Percentiles rank a stretch among this genome's conserved stretches.
Evolutionary conservation across 164 flowering plant species (phyloP).

Genomic region (Akebia trifoliata): DNA sequence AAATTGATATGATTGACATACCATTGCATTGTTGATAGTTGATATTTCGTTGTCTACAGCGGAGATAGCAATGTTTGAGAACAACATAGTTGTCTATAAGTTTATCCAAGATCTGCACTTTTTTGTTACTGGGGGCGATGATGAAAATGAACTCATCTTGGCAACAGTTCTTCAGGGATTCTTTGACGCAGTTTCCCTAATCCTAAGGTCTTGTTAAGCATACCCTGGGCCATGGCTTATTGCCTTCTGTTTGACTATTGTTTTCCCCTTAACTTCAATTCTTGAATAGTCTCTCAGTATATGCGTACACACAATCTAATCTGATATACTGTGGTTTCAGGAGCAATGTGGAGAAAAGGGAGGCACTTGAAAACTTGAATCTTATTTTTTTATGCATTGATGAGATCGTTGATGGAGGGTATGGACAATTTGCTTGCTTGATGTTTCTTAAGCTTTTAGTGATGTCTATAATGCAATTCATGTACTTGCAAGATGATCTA

Average conservation of each 20-base stretch:
- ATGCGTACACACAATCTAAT: slow-evolving; percentile 1
- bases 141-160: slow-evolving; percentile 48
- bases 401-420: slow-evolving; percentile 81
- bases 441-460: neutral
- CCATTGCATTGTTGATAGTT: neutral
- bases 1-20: no score
- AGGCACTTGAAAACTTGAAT: slow-evolving; percentile 67
- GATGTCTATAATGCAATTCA: no score
- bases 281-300: neutral
- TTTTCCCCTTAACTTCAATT: neutral
- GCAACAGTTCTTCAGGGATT: slow-evolving; percentile 60
- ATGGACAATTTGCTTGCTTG: slow-evolving; percentile 10
- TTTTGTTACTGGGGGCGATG: slow-evolving; percentile 50
- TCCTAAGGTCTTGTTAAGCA: slow-evolving; percentile 30
- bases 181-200: slow-evolving; percentile 46
- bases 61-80: slow-evolving; percentile 45
- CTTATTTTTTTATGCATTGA: slow-evolving; percentile 61
- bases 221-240: no score
- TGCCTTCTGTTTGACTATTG: neutral
- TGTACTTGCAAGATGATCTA: no score
- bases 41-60: slow-evolving; percentile 28
- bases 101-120: slow-evolving; percentile 47
- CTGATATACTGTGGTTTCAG: slow-evolving; percentile 23
- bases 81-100: slow-evolving; percentile 39
- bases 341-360: slow-evolving; percentile 53